Evolutionary conservation across 306 rosid species (phyloP), one percentile per base, ranked within the genome.

Genomic region (Prunus armeniaca): DNA sequence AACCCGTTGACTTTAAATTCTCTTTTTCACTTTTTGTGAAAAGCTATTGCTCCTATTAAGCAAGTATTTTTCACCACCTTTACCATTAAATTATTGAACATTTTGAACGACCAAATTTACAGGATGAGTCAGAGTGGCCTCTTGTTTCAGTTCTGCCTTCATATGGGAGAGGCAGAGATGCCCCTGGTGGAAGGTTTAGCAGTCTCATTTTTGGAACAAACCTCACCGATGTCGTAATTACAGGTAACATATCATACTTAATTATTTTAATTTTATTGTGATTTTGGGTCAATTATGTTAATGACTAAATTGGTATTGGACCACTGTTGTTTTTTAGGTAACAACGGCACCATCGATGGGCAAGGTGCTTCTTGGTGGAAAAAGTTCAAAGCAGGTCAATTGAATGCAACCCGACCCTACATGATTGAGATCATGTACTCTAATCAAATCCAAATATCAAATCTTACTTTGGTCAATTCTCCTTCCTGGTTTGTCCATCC

Each of bases 401-500:
- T 89, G 47, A 86, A 77, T 1, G 56, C 57, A 56, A 89, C 93
- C 2, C 81, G 95, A 0, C 98, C 98, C 0, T 89, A 88, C 73
- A 0, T 88, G 83, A 88, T 93, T 22, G 98, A 93, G 84, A 63
- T 89, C 9, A 78, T 88, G 91, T 84, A 70, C 71, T 89, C 93
- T 25, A 14, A 84, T 77, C 75, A 89, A 3, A 74, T 93, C 4
- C 93, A 86, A 67, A 93, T 93, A 12, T 88, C 90, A 12, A 82
- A 91, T 81, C 85, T 91, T 46, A 89, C 95, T 67, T 69, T 91
- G 65, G 5, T 84, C 49, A 85, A 93, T 19, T 93, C 98, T n/a
- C 98, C 96, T 45, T 80, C 90, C 0, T 93, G 96, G 95, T 63
- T 82, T 65, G 93, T 93, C 24, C 96, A 93, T 81, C 95, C 98